Conservation (phyloP, 75 land plant genomes). For the Selaginella moellendorffii region DNA sequence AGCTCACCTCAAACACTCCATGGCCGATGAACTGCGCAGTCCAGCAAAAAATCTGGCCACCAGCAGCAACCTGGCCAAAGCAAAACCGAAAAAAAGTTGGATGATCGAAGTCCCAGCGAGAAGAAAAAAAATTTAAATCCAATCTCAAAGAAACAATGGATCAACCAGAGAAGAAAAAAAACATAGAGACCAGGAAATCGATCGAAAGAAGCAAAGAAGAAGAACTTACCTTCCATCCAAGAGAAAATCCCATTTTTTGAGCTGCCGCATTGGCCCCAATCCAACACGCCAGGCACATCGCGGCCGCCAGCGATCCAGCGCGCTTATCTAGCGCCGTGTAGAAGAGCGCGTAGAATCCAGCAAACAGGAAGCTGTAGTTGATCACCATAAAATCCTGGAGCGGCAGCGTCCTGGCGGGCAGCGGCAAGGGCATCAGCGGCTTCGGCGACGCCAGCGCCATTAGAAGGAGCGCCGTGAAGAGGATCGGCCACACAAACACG, state of each 20-base stretch:
- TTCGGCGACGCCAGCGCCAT: slow-evolving; percentile 38
- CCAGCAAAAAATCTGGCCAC: slow-evolving; percentile 78
- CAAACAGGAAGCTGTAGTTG: slow-evolving; percentile 43
- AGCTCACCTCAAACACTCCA: slow-evolving; percentile 74
- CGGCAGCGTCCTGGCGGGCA: slow-evolving; percentile 14
- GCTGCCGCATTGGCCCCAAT: slow-evolving; percentile 47
- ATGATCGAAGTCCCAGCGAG: background rate
- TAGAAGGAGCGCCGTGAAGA: slow-evolving; percentile 47
- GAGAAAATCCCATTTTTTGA: slow-evolving; percentile 36
- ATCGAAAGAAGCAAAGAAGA: no score
- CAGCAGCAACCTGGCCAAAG: slow-evolving; percentile 43
- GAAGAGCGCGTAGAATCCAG: slow-evolving; percentile 37
- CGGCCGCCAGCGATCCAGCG: slow-evolving; percentile 64
- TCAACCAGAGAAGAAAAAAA: background rate
- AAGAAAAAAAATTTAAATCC: background rate
- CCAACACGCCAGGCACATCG: slow-evolving; percentile 60
- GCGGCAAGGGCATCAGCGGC: slow-evolving; percentile 11
- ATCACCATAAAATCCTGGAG: slow-evolving; percentile 28
- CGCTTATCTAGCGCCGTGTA: slow-evolving; percentile 46
- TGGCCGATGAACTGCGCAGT: slow-evolving; percentile 76
- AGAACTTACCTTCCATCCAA: slow-evolving; percentile 63
- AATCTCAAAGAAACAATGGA: background rate
- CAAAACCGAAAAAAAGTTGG: background rate
- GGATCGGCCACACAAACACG: slow-evolving; percentile 78
- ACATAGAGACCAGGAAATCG: background rate